Base-by-base conservation (phyloP, 2,329 filamentous ascomycete genomes). In the Orbilia quercus region DNA sequence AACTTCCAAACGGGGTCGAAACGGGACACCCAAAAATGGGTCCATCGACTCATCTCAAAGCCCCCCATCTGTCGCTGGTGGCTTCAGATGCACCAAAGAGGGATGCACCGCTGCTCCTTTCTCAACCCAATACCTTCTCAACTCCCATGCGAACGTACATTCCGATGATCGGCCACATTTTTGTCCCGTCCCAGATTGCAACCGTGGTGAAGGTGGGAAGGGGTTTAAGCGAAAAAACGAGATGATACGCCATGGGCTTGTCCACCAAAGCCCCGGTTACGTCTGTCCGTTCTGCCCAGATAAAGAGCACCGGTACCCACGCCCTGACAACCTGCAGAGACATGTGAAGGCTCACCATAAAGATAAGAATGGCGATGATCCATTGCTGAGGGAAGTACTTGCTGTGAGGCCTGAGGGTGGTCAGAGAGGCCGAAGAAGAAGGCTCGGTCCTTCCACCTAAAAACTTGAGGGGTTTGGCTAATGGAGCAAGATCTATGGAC, bases 221-320 rank as follows among this genome's bases (percentile, higher is more conserved):
- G 88, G 88, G 0, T 90, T 90, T 80, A 90, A 90, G 80, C 84
- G 88, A 66, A 90, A 90, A 79, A 90, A 90, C 76, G 88, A 90
- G 79, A 89, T 90, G 88, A 90, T 90, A 50, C 82, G 88, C 25
- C 88, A 90, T 78, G 93, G 94, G 0, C 85, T 98, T 1, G 95
- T 98, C 2, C 95, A 99, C 79, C 90, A 92, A 76, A 96, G 92
- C 6, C 95, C 95, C 0, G 94, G 94, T 72, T 99, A 98, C 78
- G 89, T 96, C 28, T 99, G 95, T 80, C 95, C 95, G 0, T 98
- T 97, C 79, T 99, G 95, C 80, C 91, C 92, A 0, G 92, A 96
- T 78, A 86, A 92, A 76, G 92, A 97, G 80, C 94, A 97, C 80
- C 93, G 90, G 79, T 98, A 98, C 80, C 95, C 95, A 3, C 85